These are phyloP conservation scores for Rhinocladiella mackenziei DNA, from an alignment of 2,329 filamentous ascomycete genomes.

Conservation along the genomic window DNA sequence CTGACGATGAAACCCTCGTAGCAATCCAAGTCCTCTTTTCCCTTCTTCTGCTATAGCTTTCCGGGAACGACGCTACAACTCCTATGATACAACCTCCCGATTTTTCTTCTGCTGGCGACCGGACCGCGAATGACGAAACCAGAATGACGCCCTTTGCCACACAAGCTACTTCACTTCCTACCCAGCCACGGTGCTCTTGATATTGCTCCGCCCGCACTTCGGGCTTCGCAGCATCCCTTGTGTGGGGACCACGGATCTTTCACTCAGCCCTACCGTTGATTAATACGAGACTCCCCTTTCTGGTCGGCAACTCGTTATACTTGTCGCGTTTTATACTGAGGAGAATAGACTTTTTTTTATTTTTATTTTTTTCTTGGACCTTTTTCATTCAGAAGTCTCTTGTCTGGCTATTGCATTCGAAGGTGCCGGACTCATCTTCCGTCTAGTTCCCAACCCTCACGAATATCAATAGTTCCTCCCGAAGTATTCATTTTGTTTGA, in stretches of 20 bases:
- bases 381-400: background rate
- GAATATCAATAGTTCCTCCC: no score
- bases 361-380: background rate
- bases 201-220: constrained; percentile 1
- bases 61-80: no score
- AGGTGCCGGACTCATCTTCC: no score
- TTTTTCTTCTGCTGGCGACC: constrained; percentile 16
- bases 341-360: no score
- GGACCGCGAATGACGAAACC: constrained; percentile 13
- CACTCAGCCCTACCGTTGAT: constrained; percentile 23
- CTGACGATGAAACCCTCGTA: constrained; percentile 12
- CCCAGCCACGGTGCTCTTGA: background rate
- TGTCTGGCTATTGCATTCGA: no score
- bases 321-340: no score
- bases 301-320: background rate
- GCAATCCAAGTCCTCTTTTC: constrained; percentile 10
- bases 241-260: constrained; percentile 12
- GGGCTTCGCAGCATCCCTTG: constrained; percentile 1
- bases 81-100: background rate
- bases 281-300: constrained; percentile 13
- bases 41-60: no score
- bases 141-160: constrained; percentile 9
- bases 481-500: no score
- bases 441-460: no score
- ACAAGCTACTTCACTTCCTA: constrained; percentile 5